Conservation (phyloP, 371 early-diverging fungal species). For the Thermomucor indicae-seudaticae region DNA sequence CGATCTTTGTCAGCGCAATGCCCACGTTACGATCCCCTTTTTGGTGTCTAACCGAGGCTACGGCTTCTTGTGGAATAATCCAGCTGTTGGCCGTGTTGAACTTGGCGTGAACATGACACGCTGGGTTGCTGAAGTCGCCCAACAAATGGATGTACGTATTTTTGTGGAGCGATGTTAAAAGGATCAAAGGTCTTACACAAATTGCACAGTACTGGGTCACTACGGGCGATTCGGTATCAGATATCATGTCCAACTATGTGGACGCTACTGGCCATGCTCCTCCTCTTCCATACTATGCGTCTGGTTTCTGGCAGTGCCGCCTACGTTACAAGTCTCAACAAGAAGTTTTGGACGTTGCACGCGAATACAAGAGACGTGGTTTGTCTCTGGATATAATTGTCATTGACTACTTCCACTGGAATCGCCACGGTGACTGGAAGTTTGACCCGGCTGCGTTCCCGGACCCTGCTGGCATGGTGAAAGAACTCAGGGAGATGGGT, state of each 20-base stretch:
- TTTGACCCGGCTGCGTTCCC: constrained; percentile 8
- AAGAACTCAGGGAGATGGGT: constrained; percentile 7
- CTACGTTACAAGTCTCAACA: constrained; percentile 11
- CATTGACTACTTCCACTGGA: constrained; percentile 15
- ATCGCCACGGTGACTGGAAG: constrained; percentile 11
- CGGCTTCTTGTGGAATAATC: constrained; percentile 16
- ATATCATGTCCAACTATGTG: constrained; percentile 15
- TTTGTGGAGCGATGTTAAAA: background rate
- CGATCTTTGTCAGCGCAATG: constrained; percentile 12
- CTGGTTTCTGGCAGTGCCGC: constrained; percentile 18
- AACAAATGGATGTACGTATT: constrained; percentile 10
- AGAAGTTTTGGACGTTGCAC: constrained; percentile 10
- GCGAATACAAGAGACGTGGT: constrained; percentile 11
- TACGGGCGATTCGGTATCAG: constrained; percentile 5
- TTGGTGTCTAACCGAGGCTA: constrained; percentile 12
- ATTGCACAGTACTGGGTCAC: constrained; percentile 11
- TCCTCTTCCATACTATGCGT: constrained; percentile 13
- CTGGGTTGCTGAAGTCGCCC: constrained; percentile 11
- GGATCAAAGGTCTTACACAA: background rate
- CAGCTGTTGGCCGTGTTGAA: constrained; percentile 14
- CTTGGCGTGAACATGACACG: constrained; percentile 11
- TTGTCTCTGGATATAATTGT: constrained; percentile 11
- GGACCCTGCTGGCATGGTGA: constrained; percentile 7
- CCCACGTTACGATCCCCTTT: constrained; percentile 13
- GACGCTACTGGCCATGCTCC: constrained; percentile 15